phyloP scores from a whole-genome alignment of 192 early-diverging fungal species.

The Chytriomyces sp. region DNA sequence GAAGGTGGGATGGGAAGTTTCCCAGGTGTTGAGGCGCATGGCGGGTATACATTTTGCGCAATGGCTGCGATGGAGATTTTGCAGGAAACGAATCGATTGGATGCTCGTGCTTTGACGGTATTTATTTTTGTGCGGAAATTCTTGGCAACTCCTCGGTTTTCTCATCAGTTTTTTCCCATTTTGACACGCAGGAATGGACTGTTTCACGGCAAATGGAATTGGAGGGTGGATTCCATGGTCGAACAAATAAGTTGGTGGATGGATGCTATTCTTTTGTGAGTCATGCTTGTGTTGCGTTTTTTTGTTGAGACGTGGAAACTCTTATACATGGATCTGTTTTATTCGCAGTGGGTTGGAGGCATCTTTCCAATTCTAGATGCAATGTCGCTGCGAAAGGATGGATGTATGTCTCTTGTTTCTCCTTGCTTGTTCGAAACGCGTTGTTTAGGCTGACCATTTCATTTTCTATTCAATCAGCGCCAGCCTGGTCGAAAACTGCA shows the following conservation, averaged over 20 bases:
- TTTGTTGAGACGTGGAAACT: background rate
- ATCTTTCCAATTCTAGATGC: conserved; percentile 71
- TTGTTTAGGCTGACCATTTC: background rate
- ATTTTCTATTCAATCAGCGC: background rate
- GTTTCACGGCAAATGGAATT: conserved; percentile 78
- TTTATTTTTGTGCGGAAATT: background rate
- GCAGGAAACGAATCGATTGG: conserved; percentile 64
- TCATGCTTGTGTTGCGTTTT: background rate
- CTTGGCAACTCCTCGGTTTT: background rate
- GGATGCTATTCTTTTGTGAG: conserved; percentile 90
- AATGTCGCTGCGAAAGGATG: conserved; percentile 20
- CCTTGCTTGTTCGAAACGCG: background rate
- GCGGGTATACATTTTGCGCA: conserved; percentile 94
- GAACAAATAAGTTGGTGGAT: conserved; percentile 97
- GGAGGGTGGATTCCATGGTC: conserved; percentile 95
- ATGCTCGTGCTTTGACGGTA: conserved; percentile 66
- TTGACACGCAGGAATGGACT: conserved; percentile 67
- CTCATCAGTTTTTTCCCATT: conserved; percentile 7
- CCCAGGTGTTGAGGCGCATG: conserved; percentile 90
- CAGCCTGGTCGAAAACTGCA: conserved; percentile 5
- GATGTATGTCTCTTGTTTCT: conserved; percentile 16
- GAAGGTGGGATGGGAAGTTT: conserved; percentile 89
- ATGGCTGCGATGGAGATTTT: conserved; percentile 85
- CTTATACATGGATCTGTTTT: background rate
- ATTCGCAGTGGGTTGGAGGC: conserved; percentile 77